Evolutionary conservation across 2,329 filamentous ascomycete species (phyloP).

Genomic region (Aspergillus chevalieri): DNA sequence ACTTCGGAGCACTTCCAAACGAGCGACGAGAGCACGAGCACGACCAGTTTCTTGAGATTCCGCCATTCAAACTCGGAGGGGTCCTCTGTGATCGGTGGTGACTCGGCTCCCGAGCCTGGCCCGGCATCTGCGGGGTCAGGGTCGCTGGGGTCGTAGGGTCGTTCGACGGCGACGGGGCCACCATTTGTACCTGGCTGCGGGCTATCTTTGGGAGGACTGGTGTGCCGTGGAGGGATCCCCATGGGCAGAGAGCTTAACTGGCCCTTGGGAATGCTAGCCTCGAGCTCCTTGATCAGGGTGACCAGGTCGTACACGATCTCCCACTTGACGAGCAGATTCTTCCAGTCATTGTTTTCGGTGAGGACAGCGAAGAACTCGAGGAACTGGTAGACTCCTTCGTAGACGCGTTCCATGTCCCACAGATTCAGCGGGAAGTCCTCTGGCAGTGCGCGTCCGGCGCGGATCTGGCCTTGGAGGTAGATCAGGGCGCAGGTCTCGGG

Average conservation of each 20-base stretch:
- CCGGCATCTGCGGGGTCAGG: constrained; percentile 36
- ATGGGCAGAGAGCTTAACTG: constrained; percentile 48
- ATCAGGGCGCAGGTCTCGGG: constrained; percentile 93
- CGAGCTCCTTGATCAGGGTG: constrained; percentile 77
- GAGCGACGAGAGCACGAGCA: constrained; percentile 81
- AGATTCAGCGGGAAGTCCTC: constrained; percentile 89
- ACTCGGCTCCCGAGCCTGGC: constrained; percentile 40
- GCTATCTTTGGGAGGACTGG: constrained; percentile 23
- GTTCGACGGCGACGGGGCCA: constrained; percentile 51
- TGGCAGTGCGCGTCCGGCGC: constrained; percentile 65
- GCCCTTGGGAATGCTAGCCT: constrained; percentile 80
- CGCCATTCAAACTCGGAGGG: constrained; percentile 64
- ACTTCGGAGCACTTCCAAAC: constrained; percentile 81
- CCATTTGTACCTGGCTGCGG: constrained; percentile 25
- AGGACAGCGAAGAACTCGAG: constrained; percentile 89
- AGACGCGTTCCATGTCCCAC: constrained; percentile 97
- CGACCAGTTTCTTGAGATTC: constrained; percentile 87
- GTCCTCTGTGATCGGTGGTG: constrained; percentile 52
- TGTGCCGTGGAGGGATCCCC: constrained; percentile 16
- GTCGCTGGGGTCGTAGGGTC: constrained; percentile 54
- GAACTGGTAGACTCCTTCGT: constrained; percentile 90
- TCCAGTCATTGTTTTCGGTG: constrained; percentile 76
- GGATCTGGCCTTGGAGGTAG: constrained; percentile 85
- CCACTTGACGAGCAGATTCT: constrained; percentile 82
- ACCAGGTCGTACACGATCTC: constrained; percentile 85